Percentiles rank a stretch among this genome's conserved stretches.
Conservation (phyloP, 2,329 filamentous ascomycete species). For the Aspergillus sp. region DNA sequence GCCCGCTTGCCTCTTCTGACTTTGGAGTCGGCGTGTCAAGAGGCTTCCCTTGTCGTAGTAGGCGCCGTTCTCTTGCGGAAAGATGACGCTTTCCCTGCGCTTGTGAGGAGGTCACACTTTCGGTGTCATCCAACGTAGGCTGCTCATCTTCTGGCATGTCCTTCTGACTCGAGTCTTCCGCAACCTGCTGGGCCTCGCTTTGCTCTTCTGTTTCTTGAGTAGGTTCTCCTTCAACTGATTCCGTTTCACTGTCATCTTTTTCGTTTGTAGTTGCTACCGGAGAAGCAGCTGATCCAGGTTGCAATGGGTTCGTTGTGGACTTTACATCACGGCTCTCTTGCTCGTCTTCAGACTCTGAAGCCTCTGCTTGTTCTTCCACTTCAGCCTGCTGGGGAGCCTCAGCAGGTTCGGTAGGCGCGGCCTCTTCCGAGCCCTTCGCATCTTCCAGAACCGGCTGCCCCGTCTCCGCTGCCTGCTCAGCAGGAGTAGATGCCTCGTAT, state of each 20-base stretch:
- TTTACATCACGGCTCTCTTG: constrained; percentile 20
- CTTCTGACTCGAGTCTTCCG: constrained; percentile 35
- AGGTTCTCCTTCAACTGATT: constrained; percentile 47
- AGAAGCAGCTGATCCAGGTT: constrained; percentile 23
- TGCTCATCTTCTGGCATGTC: constrained; percentile 5
- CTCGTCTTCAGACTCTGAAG: constrained; percentile 28
- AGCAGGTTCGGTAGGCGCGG: constrained; percentile 27
- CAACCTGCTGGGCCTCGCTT: constrained; percentile 35
- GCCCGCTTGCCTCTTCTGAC: constrained; percentile 19
- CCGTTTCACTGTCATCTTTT: constrained; percentile 25
- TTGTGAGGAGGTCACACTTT: constrained; percentile 17
- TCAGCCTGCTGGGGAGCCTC: constrained; percentile 23
- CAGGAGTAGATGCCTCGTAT: constrained; percentile 44
- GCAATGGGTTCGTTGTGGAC: constrained; percentile 24
- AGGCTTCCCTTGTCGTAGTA: constrained; percentile 36
- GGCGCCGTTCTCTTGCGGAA: constrained; percentile 51
- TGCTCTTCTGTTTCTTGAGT: constrained; percentile 27
- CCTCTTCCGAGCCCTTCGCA: constrained; percentile 31
- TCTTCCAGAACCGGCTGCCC: constrained; percentile 19
- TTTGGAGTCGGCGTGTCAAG: constrained; percentile 23
- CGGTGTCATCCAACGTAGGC: constrained; percentile 15
- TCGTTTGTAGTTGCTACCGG: constrained; percentile 30
- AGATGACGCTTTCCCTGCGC: constrained; percentile 35
- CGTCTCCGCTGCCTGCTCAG: constrained; percentile 28
- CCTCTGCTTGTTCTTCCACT: constrained; percentile 20